Percentiles rank a stretch among this genome's conserved stretches.
Conservation (phyloP, 305 asterid species). For the Fraxinus sp. region DNA sequence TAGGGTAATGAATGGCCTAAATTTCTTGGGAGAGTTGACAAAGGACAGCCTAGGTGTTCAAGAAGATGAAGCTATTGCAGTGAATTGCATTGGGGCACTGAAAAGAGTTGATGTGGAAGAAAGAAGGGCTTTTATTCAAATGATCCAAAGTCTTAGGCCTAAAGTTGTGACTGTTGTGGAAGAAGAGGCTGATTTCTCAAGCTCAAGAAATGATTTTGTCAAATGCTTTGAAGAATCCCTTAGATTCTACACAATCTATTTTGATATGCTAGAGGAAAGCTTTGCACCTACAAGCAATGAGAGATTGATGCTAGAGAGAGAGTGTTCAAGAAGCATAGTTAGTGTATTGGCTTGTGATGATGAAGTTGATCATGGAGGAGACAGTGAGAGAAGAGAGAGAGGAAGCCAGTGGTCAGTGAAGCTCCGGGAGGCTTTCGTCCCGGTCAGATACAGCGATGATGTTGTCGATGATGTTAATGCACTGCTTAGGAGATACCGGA, state of each 20-base stretch:
- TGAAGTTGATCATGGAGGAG: conserved; percentile 23
- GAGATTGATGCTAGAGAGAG: conserved; percentile 73
- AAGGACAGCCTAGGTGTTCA: conserved; percentile 46
- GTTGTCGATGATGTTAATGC: conserved; percentile 74
- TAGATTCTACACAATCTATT: conserved; percentile 60
- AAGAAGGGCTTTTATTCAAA: conserved; percentile 32
- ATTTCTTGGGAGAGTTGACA: conserved; percentile 43
- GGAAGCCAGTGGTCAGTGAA: conserved; percentile 71
- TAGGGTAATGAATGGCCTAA: conserved; percentile 42
- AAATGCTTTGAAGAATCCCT: conserved; percentile 77
- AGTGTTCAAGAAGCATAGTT: conserved; percentile 64
- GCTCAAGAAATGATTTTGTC: conserved; percentile 37
- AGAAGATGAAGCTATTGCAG: conserved; percentile 66
- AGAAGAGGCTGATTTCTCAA: conserved; percentile 74
- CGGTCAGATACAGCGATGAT: conserved; percentile 54
- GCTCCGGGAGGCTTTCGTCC: conserved; percentile 40
- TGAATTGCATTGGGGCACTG: conserved; percentile 66
- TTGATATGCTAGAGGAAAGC: conserved; percentile 75
- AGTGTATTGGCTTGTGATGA: conserved; percentile 76
- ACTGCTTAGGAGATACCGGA: conserved; percentile 62
- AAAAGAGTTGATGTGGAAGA: conserved; percentile 37
- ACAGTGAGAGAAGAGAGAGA: conserved; percentile 59
- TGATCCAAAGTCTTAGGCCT: conserved; percentile 53
- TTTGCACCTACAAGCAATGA: conserved; percentile 72
- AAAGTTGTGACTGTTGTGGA: conserved; percentile 67